Conservation (phyloP, 345 rosid species). For the Combretum micranthum region DNA sequence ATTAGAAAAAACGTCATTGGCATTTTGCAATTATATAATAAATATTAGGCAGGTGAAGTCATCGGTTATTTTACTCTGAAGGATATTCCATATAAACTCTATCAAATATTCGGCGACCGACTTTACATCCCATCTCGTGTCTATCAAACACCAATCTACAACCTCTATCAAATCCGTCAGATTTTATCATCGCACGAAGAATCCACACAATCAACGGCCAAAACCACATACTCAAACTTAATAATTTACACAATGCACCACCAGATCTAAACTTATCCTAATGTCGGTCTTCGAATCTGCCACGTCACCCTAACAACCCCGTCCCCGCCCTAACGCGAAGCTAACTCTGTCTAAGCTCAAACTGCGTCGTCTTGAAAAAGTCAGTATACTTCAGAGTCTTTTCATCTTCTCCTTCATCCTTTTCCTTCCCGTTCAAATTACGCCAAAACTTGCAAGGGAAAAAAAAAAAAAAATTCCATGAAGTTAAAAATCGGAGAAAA, state of each 20-base stretch:
- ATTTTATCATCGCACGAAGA: neutral
- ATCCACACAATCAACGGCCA: neutral
- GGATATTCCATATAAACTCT: conserved; percentile 7
- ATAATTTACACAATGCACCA: too few relatives aligned
- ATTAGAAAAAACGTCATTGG: too few relatives aligned
- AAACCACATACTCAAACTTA: neutral
- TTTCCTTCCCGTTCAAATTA: conserved; percentile 7
- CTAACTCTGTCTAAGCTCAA: neutral
- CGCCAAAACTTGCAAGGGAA: conserved; percentile 62
- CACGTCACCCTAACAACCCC: too few relatives aligned
- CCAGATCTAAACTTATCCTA: too few relatives aligned
- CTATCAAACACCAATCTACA: neutral
- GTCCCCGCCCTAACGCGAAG: conserved; percentile 31
- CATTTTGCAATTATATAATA: too few relatives aligned
- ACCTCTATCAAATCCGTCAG: neutral
- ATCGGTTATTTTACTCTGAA: neutral
- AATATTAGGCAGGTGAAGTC: too few relatives aligned
- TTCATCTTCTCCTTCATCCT: too few relatives aligned
- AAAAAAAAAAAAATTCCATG: neutral
- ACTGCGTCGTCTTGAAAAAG: neutral
- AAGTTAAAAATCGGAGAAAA: neutral
- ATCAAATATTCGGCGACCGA: conserved; percentile 2
- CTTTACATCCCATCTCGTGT: neutral
- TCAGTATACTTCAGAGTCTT: neutral
- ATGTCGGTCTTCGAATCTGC: too few relatives aligned